Conservation (phyloP, 768 basidiomycete species). For the Austroboletus eburneus region DNA sequence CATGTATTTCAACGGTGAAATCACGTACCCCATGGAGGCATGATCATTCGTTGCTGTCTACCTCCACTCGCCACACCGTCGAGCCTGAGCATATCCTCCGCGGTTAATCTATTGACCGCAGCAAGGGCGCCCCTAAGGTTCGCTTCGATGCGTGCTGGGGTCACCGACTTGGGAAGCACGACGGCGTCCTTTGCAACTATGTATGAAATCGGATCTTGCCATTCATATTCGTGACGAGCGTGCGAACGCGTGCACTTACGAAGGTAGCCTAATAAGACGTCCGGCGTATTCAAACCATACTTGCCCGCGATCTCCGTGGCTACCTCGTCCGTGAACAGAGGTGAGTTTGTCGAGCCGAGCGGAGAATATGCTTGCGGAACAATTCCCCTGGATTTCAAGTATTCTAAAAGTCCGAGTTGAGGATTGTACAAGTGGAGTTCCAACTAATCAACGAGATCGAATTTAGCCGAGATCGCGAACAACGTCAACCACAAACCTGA, state of each 20-base stretch:
- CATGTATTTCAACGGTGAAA: background rate
- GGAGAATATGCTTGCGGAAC: constrained; percentile 79
- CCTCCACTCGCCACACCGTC: constrained; percentile 55
- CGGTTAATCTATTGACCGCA: constrained; percentile 43
- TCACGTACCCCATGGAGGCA: constrained; percentile 65
- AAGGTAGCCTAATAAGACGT: constrained; percentile 62
- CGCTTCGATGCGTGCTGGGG: constrained; percentile 56
- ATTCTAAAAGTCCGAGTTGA: constrained; percentile 62
- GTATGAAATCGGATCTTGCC: constrained; percentile 22
- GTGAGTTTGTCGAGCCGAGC: constrained; percentile 65
- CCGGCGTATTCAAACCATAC: constrained; percentile 48
- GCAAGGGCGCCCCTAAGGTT: constrained; percentile 51
- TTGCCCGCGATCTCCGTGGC: constrained; percentile 58
- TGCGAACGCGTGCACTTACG: constrained; percentile 34
- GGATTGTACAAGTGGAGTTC: constrained; percentile 75
- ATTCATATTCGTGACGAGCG: constrained; percentile 3
- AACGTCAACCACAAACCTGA: constrained; percentile 45
- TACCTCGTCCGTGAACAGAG: constrained; percentile 59
- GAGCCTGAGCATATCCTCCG: constrained; percentile 50
- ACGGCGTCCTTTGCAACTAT: constrained; percentile 64
- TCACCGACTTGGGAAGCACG: constrained; percentile 77
- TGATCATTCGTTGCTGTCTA: constrained; percentile 67
- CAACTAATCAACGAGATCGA: constrained; percentile 38
- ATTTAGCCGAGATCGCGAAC: background rate
- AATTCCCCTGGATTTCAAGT: constrained; percentile 62